Evolutionary conservation across 257 asterid species (phyloP).

Genomic region (Petunia secreta): DNA sequence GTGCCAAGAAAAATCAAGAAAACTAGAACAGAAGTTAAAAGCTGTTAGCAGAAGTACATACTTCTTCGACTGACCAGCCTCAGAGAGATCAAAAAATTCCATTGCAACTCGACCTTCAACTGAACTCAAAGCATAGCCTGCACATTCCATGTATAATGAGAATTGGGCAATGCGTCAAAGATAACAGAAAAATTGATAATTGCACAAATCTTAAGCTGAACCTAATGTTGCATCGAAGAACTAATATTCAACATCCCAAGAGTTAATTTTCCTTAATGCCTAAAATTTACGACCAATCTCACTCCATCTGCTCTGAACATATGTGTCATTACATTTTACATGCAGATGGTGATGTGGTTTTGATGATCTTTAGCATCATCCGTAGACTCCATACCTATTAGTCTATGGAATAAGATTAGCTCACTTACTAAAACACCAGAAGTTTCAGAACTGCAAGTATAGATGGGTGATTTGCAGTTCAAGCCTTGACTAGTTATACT

Average conservation of each 20-base stretch:
- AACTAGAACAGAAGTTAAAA: not conserved
- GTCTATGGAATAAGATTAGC: not conserved
- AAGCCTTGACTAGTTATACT: not conserved
- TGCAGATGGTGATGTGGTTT: not conserved
- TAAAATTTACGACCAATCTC: not conserved
- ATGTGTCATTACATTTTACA: not conserved
- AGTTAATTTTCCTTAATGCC: not conserved
- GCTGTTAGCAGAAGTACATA: constrained; percentile 37
- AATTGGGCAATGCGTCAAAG: constrained; percentile 8
- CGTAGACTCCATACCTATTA: not conserved
- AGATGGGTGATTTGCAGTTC: not conserved
- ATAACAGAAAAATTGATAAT: not conserved
- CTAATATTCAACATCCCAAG: not conserved
- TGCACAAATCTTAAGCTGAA: not conserved
- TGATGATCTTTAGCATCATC: not conserved
- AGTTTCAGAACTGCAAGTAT: not conserved
- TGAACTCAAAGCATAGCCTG: constrained; percentile 97
- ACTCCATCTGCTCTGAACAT: not conserved
- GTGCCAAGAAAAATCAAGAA: not conserved
- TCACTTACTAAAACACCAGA: not conserved
- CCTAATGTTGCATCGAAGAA: not conserved
- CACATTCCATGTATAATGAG: constrained; percentile 36
- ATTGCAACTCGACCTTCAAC: constrained; percentile 93
- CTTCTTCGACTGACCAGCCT: constrained; percentile 80
- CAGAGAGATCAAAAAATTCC: constrained; percentile 89